Evolutionary conservation across 768 basidiomycete genomes (phyloP), one percentile per base, ranked within the genome.

Genomic region (Tylopilus subfusipes): DNA sequence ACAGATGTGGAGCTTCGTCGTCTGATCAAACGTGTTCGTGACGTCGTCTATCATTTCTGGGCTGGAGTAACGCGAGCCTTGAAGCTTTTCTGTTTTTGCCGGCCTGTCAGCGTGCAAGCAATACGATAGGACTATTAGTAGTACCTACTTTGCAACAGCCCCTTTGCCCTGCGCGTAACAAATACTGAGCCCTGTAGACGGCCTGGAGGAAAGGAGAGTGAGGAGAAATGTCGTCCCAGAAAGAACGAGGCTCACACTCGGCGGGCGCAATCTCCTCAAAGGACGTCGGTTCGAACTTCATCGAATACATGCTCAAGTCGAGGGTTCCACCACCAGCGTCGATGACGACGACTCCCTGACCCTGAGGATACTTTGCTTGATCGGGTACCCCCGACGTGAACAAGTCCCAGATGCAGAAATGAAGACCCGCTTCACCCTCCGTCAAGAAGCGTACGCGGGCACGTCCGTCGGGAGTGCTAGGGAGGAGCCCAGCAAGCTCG

Each of bases 391-490:
- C 63, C 0, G 61, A 53, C 5, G 54, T 11, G 5, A 57, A 54
- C 47, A 64, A 16, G 52, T 73, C 76, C 49, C 71, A 64, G 39
- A 83, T 68, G 42, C 81, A 82, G 57, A 78, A 83, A 59, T 84
- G 78, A 14, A 83, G 64, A 56, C 78, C 80, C 0, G 83, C 83
- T 63, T 85, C 83, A 0, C 83, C 82, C 54, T 84, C 83, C 0
- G 82, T 81, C 10, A 84, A 73, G 40, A 85, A 79, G 0, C 72
- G 74, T 2, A 84, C 63, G 0, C 81, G 75, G 2, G 66, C 58
- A 24, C 69, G 75, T 0, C 73, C 79, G 0, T 63, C 63, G 0
- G 53, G 45, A 0, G 62, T 73, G 44, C 78, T 66, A 0, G 75
- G 70, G 29, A 85, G 69, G 6, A 86, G 71, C 1, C 79, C 79